These are phyloP conservation scores for Thalassiosira mediterranea DNA, from an alignment of 352 stramenopile genomes.

Conservation along the genomic window DNA sequence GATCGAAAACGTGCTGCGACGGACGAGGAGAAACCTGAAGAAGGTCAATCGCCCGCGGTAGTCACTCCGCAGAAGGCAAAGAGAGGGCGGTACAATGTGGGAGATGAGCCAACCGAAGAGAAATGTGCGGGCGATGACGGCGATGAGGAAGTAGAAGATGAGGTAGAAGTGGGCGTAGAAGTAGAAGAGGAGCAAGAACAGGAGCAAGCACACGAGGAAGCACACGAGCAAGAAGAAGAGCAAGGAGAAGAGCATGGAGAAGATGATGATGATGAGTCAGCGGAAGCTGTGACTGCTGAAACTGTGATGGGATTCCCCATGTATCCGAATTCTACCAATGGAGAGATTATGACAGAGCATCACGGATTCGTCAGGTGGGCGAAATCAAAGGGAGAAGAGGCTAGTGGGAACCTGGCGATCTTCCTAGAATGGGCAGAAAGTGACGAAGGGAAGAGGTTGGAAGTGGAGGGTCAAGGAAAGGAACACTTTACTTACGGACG, in stretches of 20 bases:
- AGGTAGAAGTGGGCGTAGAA: no score
- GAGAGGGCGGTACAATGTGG: no score
- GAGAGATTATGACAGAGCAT: slow-evolving; percentile 18
- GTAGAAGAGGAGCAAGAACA: background rate
- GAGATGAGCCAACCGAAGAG: no score
- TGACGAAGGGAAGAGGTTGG: slow-evolving; percentile 10
- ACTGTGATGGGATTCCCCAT: slow-evolving; percentile 11
- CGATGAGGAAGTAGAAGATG: no score
- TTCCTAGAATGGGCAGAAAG: slow-evolving; percentile 19
- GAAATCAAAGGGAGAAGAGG: slow-evolving; percentile 13
- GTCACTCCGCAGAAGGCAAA: no score
- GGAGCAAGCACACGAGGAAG: background rate
- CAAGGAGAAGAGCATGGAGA: no score
- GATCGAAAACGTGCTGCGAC: no score
- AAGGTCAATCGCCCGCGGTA: no score
- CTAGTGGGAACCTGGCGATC: slow-evolving; percentile 3
- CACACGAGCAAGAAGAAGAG: background rate
- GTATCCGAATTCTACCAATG: slow-evolving; percentile 1
- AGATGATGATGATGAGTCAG: no score
- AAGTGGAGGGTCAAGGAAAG: slow-evolving; percentile 3
- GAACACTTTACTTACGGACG: slow-evolving; percentile 18
- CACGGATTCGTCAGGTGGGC: slow-evolving; percentile 16
- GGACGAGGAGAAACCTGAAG: no score
- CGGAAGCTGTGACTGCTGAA: slow-evolving; percentile 3
- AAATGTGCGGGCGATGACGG: no score